Evolutionary conservation across 768 basidiomycete genomes (phyloP), one percentile per base, ranked within the genome.

Genomic region (Phlebiopsis flavidoalba): DNA sequence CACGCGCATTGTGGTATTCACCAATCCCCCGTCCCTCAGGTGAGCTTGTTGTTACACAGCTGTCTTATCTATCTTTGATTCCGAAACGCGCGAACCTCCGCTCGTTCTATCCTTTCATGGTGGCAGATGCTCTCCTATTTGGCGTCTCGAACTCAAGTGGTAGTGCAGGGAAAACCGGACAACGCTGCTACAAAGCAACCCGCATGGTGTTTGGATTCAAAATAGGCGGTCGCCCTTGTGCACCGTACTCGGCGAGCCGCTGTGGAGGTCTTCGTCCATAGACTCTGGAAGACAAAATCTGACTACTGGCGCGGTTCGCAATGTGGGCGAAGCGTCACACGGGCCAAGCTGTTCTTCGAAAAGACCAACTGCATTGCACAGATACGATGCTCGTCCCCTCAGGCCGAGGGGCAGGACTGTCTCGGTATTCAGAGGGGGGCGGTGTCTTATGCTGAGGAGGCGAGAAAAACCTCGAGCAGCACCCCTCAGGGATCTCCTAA

Each of bases 311-410:
- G n/a, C n/a, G n/a, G n/a, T n/a, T n/a, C n/a, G 37, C 40, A 37
- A 55, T 55, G 24, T 55, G 54, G 53, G 14, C 21, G 35, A 45
- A 7, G 54, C n/a, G 43, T 55, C 54, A 55, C 54, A 55, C 21
- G 54, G 54, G n/a, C 54, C 36, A 43, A 11, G 54, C n/a, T 43
- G 11, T 12, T 40, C 17, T 43, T 17, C 40, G 26, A 31, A n/a
- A n/a, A 31, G 26, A 31, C 26, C 26, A 31, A 31, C n/a, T 31
- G 26, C 26, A 31, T 31, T 31, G 26, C 26, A 31, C 26, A 19
- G 48, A 19, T 12, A 26, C 19, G 14, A 15, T 49, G 31, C 31
- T 21, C 17, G 19, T 33, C 15, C 35, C 52, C 35, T 11, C 31
- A 11, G 52, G 52, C 17, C 21, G 52, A 21, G 33, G 52, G 52